Base-by-base conservation (phyloP, 495 filamentous ascomycete genomes). In the Penicillium antarcticum region DNA sequence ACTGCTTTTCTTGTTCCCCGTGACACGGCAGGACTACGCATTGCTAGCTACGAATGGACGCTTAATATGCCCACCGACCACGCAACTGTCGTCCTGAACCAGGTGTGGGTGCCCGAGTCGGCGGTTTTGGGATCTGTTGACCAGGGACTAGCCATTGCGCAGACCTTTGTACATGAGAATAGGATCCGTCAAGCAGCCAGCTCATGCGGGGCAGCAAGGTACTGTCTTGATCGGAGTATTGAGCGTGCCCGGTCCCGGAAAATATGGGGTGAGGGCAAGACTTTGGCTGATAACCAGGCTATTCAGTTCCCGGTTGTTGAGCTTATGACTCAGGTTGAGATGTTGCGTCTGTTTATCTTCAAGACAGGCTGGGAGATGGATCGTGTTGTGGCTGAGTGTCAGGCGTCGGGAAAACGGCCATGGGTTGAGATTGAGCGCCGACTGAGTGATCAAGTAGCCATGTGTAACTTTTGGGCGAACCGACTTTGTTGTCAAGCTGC, bases 391-490 rank as follows among this genome's bases (percentile, higher is more conserved):
- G 67, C 73, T 23, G 45, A 52, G n/a, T 44, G 50, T 18, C 54
- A 43, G 34, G 42, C 45, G 23, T 21, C 42, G 57, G 31, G 9
- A 26, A 11, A 48, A 49, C 56, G 37, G 18, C 60, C 65, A 8
- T 68, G 65, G 67, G 52, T 72, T 23, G 73, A 75, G 17, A 81
- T 84, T 44, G 80, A 83, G 67, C 65, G 64, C 47, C 64, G 66
- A 40, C 60, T 85, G 8, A 76, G 77, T 17, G 78, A 80, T 53
- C 75, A 80, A 55, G 78, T 85, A 11, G 69, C 65, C 45, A 84
- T 85, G 82, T 84, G 81, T 60, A 84, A 83, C 58, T 85, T 81
- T 61, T 84, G 79, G 76, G 82, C 76, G 1, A 83, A 84, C 57
- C 61, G 79, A 34, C 60, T 84, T 10, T 80, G 75, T 36, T 79